Base-by-base conservation (phyloP, 371 early-diverging fungal genomes). In the Circinella umbellata region DNA sequence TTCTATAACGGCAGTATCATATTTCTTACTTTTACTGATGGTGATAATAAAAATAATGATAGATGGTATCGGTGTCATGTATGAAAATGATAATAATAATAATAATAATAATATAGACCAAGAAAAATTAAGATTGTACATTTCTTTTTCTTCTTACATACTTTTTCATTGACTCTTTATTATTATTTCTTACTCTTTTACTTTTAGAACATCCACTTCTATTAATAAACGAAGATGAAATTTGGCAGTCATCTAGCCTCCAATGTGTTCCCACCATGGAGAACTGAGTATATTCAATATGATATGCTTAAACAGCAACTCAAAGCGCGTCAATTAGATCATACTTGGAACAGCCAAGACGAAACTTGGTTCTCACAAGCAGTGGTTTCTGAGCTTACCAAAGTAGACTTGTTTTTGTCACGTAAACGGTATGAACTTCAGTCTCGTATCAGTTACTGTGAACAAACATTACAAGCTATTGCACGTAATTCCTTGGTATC, bases 401-500 rank as follows among this genome's bases (percentile, higher is more conserved):
- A 94, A 87, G 94, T 94, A 42, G 87, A 89, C 51, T 83, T 88
- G 51, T 95, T 95, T 77, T 87, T 93, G 59, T 78, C 87, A 57
- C 83, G 92, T 69, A 95, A 96, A 78, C 79, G 90, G 70, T 89
- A 89, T 64, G 97, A 97, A 75, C 86, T 95, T 35, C 88, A 89
- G 65, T 88, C 92, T 36, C 86, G 94, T 36, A 92, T 95, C 46
- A 88, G 89, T 69, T 91, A 96, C 75, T 91, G 93, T 81, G 94
- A 96, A 69, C 80, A 88, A 68, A 86, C 88, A 46, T 89, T 96
- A 59, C 79, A 77, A 17, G 72, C 90, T 0, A 42, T 61, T 18
- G 36, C 61, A 64, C 61, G 82, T 35, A 68, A 13, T 54, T 69
- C 61, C 55, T 61, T 1, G 49, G 60, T 27, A 61, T 61, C 3